Evolutionary conservation across 2,329 filamentous ascomycete species (phyloP), one percentile per base, ranked within the genome.

Genomic region (Lecanicillium sp.): DNA sequence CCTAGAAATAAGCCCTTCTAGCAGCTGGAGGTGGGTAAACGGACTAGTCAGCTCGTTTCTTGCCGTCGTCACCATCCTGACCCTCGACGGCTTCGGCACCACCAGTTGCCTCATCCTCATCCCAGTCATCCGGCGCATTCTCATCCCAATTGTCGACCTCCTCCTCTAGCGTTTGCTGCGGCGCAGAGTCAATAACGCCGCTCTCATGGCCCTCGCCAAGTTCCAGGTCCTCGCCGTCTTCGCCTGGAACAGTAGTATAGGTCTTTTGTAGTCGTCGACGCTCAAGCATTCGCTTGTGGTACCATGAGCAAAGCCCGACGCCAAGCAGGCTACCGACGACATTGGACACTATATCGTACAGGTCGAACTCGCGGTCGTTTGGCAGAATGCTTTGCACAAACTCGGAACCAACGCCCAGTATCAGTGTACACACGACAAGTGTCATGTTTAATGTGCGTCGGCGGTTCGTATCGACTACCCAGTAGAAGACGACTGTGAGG

Each of bases 91-190:
- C 41, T 4, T 42, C 45, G 19, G 47, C 48, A 9, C 53, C 57
- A 4, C 56, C 57, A 1, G 54, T 54, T 14, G 52, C 56, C 17
- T 71, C 69, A 7, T 68, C 70, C n/a, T 74, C 71, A 19, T 73
- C 72, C 74, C 73, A 77, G 10, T 70, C 64, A 47, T 79, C 74
- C 14, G 66, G 61, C 3, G 69, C 74, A 45, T 95, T 92, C 64
- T 95, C 89, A 54, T 95, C 88, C 88, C 89, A 95, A 49, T 90
- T 87, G 55, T 95, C 89, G 7, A 95, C 74, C 64, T 94, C 86
- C 43, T 90, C 77, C 49, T 94, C 88, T 15, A 94, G 56, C 15
- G 62, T 61, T 20, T 53, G 51, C 17, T 49, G 42, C 2, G 57
- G 59, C 6, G 53, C 53, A 12, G 55, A 55, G 14, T 61, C 60